phyloP scores from a whole-genome alignment of 257 asterid genomes.

The Fraxinus anomala region DNA sequence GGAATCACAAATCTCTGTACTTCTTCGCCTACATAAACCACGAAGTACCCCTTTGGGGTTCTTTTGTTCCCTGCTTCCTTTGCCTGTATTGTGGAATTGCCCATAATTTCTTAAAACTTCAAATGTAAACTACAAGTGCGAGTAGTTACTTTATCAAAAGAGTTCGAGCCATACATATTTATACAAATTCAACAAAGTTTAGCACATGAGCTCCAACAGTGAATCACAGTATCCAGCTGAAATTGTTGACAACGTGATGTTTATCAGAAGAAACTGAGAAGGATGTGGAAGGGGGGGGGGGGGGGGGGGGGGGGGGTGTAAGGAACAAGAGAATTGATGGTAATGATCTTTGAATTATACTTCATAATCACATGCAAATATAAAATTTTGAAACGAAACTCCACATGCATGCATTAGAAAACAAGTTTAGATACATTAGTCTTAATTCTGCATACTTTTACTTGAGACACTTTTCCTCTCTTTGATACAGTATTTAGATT shows the following conservation, averaged over 20 bases:
- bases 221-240: slow-evolving; percentile 12
- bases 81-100: not conserved
- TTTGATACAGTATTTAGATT: not conserved
- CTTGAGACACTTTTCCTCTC: not conserved
- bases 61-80: slow-evolving; percentile 18
- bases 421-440: not conserved
- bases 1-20: slow-evolving; percentile 53
- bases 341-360: not conserved
- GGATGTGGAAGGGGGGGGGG: not conserved
- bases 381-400: not conserved
- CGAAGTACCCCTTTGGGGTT: slow-evolving; percentile 68
- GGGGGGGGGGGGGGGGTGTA: not conserved
- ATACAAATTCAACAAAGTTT: not conserved
- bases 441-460: not conserved
- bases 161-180: not conserved
- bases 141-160: not conserved
- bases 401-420: not conserved
- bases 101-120: slow-evolving; percentile 25
- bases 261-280: slow-evolving; percentile 1
- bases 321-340: not conserved
- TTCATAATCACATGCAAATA: not conserved
- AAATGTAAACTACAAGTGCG: not conserved
- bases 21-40: slow-evolving; percentile 60
- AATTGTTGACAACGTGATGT: slow-evolving; percentile 31
- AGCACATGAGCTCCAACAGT: slow-evolving; percentile 1